Conservation (phyloP, 1,284 basidiomycete species). For the Puccinia hordei region DNA sequence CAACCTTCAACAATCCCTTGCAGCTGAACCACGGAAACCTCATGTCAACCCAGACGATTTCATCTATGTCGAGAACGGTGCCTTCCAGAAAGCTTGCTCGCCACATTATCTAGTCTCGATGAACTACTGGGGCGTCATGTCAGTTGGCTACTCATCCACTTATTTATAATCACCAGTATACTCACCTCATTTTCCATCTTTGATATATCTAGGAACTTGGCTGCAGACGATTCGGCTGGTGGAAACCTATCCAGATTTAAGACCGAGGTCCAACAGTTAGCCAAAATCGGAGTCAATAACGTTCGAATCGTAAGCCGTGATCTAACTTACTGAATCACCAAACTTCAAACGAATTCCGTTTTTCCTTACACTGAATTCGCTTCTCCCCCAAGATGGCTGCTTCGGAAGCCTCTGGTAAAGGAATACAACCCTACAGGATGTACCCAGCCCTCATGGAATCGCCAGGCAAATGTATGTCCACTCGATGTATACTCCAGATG, state of each 20-base stretch:
- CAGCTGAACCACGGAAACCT: background rate
- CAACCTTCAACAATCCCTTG: background rate
- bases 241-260: conserved; percentile 52
- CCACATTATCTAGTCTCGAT: conserved; percentile 43
- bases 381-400: conserved; percentile 36
- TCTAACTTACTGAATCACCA: too few species aligned
- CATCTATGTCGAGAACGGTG: conserved; percentile 41
- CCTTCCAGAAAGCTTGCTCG: conserved; percentile 26
- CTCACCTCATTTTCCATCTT: conserved; percentile 51
- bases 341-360: too few species aligned
- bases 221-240: conserved; percentile 52
- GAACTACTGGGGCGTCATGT: conserved; percentile 50
- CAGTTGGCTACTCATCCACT: background rate
- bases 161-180: background rate
- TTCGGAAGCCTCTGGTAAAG: conserved; percentile 35
- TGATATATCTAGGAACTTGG: conserved; percentile 54
- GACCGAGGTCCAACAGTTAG: conserved; percentile 54
- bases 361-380: background rate
- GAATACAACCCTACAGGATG: conserved; percentile 42
- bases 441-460: conserved; percentile 49
- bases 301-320: conserved; percentile 55
- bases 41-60: conserved; percentile 2
- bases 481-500: background rate
- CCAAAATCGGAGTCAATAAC: conserved; percentile 54
- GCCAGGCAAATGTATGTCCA: conserved; percentile 42